phyloP scores from a whole-genome alignment of 139 green algal species.

The Chlorella sp. region DNA sequence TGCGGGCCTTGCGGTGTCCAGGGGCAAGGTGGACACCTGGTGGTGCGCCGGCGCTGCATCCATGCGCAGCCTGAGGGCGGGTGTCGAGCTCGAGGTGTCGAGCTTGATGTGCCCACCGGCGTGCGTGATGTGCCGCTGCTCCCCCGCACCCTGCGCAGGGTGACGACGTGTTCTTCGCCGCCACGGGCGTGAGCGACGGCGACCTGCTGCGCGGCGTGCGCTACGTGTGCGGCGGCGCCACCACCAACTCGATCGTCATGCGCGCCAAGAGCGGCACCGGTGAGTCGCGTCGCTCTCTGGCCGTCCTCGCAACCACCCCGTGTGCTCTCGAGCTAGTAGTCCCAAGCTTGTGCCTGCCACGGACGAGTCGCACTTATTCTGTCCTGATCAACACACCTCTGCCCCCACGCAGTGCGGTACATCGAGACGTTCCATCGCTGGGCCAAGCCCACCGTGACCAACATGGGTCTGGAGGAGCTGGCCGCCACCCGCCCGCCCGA shows the following conservation, averaged over 20 bases:
- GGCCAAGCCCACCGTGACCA: slow-evolving; percentile 52
- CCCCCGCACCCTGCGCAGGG: not conserved
- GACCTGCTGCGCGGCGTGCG: slow-evolving; percentile 68
- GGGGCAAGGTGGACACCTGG: no score
- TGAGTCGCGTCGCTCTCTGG: slow-evolving; percentile 10
- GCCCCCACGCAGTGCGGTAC: slow-evolving; percentile 37
- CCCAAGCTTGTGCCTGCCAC: no score
- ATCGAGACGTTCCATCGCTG: slow-evolving; percentile 67
- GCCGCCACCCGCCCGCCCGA: not conserved
- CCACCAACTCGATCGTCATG: slow-evolving; percentile 79
- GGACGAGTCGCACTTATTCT: no score
- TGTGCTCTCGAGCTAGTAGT: no score
- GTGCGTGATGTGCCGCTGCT: no score
- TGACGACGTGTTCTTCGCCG: slow-evolving; percentile 75
- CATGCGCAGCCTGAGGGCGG: no score
- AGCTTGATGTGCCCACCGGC: no score
- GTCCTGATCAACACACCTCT: no score
- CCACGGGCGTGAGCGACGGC: slow-evolving; percentile 72
- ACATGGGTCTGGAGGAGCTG: slow-evolving; percentile 8
- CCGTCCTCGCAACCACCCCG: no score
- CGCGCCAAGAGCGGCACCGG: slow-evolving; percentile 58
- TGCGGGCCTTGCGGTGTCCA: no score
- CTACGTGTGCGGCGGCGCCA: slow-evolving; percentile 58
- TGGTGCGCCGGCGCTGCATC: no score
- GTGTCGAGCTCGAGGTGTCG: no score